A percentile compares a stretch with the other conserved stretches of the same genome.
Evolutionary conservation across 352 stramenopile species (phyloP).

Genomic region (Globisporangium iwayamae): DNA sequence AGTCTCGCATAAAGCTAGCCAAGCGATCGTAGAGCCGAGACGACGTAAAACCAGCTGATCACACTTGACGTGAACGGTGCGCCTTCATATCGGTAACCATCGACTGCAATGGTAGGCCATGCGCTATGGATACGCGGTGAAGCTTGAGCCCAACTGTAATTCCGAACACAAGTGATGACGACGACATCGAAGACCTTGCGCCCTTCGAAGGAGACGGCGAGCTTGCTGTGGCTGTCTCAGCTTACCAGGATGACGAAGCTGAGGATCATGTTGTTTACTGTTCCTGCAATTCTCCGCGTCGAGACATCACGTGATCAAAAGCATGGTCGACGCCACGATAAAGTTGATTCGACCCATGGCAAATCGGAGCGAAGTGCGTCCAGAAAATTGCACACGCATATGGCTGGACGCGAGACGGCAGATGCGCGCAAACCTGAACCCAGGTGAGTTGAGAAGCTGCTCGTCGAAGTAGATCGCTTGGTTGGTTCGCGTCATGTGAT

Average conservation of each 20-base stretch:
- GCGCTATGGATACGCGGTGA: neutral
- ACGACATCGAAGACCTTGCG: conserved; percentile 1
- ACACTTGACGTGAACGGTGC: conserved; percentile 4
- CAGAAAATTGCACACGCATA: conserved; percentile 10
- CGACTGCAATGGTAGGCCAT: conserved; percentile 11
- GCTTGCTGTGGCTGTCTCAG: conserved; percentile 1
- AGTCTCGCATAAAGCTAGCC: conserved; percentile 19
- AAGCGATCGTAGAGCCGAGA: conserved; percentile 7
- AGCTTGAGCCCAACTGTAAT: neutral
- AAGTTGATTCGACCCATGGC: neutral
- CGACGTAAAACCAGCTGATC: neutral
- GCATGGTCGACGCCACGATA: neutral
- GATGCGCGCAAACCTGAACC: neutral
- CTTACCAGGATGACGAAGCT: conserved; percentile 6
- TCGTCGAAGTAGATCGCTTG: conserved; percentile 1
- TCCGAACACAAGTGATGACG: conserved; percentile 8
- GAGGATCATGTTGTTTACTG: neutral
- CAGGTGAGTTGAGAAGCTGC: neutral
- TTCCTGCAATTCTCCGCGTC: neutral
- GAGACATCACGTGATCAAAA: neutral
- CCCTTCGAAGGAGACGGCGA: conserved; percentile 6
- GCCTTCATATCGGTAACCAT: conserved; percentile 18
- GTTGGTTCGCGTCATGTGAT: neutral
- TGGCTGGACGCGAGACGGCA: neutral
- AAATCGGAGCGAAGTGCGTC: conserved; percentile 7